Evolutionary conservation across 108 stramenopile species (phyloP).

Genomic region (Mediolabrus comicus): DNA sequence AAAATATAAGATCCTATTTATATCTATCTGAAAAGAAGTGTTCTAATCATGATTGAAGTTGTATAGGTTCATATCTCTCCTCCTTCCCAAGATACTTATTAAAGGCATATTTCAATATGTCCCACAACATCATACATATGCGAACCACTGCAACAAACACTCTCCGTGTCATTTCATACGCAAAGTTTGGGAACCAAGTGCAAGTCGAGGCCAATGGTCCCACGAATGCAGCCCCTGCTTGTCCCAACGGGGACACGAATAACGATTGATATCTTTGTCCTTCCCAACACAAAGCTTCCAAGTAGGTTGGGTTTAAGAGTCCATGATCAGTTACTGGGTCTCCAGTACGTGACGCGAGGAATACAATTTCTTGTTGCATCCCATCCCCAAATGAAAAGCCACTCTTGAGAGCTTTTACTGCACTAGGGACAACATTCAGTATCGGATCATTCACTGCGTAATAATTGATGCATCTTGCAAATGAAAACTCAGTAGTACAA

Average conservation of each 20-base stretch:
- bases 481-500: conserved; percentile 65
- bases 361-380: conserved; percentile 45
- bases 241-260: conserved; percentile 37
- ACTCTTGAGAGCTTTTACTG: conserved; percentile 67
- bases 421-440: conserved; percentile 72
- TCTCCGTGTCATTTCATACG: conserved; percentile 31
- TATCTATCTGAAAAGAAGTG: background rate
- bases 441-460: conserved; percentile 90
- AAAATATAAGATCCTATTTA: too few species aligned
- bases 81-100: conserved; percentile 1
- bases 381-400: conserved; percentile 58
- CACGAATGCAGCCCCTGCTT: conserved; percentile 34
- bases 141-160: conserved; percentile 14
- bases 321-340: conserved; percentile 84
- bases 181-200: conserved; percentile 45
- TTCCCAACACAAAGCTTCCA: conserved; percentile 81
- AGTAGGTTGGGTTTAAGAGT: conserved; percentile 78
- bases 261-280: conserved; percentile 70
- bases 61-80: conserved; percentile 26
- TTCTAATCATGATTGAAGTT: background rate
- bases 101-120: conserved; percentile 11
- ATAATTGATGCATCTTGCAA: conserved; percentile 83
- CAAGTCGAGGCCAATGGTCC: conserved; percentile 37
- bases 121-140: conserved; percentile 21
- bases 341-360: conserved; percentile 38